Percentiles rank a stretch among this genome's conserved stretches.
phyloP scores from a whole-genome alignment of 1,139 yeast genomes.

The Pichia sp. region DNA sequence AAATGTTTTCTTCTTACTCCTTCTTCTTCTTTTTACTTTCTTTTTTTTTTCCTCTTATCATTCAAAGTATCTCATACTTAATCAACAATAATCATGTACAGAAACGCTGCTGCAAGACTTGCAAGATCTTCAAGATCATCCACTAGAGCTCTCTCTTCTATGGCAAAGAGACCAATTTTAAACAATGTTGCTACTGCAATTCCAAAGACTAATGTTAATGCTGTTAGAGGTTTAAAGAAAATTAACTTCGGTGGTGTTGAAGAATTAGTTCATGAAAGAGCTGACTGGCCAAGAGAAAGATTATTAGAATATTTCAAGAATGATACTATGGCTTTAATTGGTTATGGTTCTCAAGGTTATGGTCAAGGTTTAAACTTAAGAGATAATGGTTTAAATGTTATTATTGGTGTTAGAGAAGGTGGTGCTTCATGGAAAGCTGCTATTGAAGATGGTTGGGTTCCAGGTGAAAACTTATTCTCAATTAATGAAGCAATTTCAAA shows the following conservation, averaged over 20 bases:
- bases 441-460: slow-evolving; percentile 99
- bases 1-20: background rate
- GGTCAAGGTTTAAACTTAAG: slow-evolving; percentile 99
- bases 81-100: slow-evolving; percentile 36
- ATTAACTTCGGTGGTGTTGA: slow-evolving; percentile 96
- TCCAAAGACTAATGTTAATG: slow-evolving; percentile 38
- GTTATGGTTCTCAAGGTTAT: slow-evolving; percentile 99
- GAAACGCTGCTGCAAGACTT: slow-evolving; percentile 56
- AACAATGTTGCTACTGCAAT: slow-evolving; percentile 46
- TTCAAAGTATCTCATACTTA: too few species aligned
- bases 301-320: slow-evolving; percentile 92
- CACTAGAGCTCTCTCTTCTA: slow-evolving; percentile 45
- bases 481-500: slow-evolving; percentile 85
- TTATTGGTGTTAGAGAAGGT: slow-evolving; percentile 95
- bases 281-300: slow-evolving; percentile 99
- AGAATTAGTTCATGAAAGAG: slow-evolving; percentile 95
- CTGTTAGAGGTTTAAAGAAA: slow-evolving; percentile 84
- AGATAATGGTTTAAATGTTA: slow-evolving; percentile 96
- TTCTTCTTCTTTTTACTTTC: background rate
- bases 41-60: background rate
- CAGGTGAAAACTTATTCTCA: slow-evolving; percentile 95
- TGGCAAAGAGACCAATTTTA: slow-evolving; percentile 42
- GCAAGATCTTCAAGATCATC: slow-evolving; percentile 49
- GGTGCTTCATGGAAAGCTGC: slow-evolving; percentile 99
- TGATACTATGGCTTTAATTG: slow-evolving; percentile 94